Conservation (phyloP, 2,329 filamentous ascomycete genomes). For the Penicillium sp. region DNA sequence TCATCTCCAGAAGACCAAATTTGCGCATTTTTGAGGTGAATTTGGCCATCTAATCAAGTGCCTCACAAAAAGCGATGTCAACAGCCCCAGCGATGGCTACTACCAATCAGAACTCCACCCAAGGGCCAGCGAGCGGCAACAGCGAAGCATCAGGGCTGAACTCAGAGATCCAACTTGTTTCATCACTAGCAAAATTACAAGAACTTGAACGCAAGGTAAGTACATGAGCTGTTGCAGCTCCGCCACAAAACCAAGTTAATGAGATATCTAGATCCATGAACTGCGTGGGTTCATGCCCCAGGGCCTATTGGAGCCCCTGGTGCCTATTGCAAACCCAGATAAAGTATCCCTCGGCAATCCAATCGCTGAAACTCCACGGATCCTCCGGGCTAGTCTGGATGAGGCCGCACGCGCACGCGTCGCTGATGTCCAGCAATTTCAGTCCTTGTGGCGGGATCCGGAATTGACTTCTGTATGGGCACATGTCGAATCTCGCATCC, state of each 20-base stretch:
- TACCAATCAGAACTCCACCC: conserved; percentile 1
- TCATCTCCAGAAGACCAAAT: neutral
- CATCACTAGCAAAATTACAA: conserved; percentile 42
- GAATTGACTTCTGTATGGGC: conserved; percentile 43
- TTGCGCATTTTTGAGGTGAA: neutral
- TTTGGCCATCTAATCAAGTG: neutral
- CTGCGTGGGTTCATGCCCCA: conserved; percentile 44
- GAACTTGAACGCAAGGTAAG: conserved; percentile 37
- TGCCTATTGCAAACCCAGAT: conserved; percentile 37
- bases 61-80: neutral
- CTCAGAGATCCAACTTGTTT: conserved; percentile 40
- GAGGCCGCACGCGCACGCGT: conserved; percentile 37
- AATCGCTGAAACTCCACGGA: conserved; percentile 34
- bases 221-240: neutral
- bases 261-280: conserved; percentile 38
- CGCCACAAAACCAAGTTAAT: conserved; percentile 8
- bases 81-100: neutral
- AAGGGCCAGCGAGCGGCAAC: neutral
- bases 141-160: conserved; percentile 12
- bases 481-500: conserved; percentile 36
- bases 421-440: conserved; percentile 40
- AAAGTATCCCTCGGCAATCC: conserved; percentile 18
- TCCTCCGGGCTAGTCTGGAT: conserved; percentile 36
- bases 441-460: conserved; percentile 40
- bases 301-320: conserved; percentile 40